Percentiles rank a stretch among this genome's conserved stretches.
phyloP scores from a whole-genome alignment of 768 basidiomycete genomes.

The Multifurca ochricompacta region DNA sequence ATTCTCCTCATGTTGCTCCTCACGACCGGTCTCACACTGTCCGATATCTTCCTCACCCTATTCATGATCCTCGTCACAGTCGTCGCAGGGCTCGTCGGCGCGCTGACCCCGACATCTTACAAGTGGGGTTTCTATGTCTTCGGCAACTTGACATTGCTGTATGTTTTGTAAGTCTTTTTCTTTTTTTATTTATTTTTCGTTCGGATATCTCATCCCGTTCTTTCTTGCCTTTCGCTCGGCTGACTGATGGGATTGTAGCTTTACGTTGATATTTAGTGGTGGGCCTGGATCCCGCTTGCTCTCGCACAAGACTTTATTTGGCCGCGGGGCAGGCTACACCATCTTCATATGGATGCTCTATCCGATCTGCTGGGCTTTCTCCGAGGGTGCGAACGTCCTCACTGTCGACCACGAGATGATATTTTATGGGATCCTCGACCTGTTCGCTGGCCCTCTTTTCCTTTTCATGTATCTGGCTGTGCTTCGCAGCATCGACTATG shows the following conservation, averaged over 20 bases:
- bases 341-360: slow-evolving; percentile 49
- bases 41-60: slow-evolving; percentile 38
- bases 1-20: slow-evolving; percentile 41
- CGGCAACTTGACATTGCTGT: slow-evolving; percentile 40
- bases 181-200: neutral
- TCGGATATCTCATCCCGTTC: too few relatives aligned
- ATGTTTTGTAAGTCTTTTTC: slow-evolving; percentile 37
- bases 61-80: slow-evolving; percentile 45
- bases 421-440: slow-evolving; percentile 44
- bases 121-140: slow-evolving; percentile 48
- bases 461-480: slow-evolving; percentile 22
- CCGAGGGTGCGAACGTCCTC: slow-evolving; percentile 48
- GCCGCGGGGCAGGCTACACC: slow-evolving; percentile 17
- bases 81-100: slow-evolving; percentile 40
- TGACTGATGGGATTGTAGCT: too few relatives aligned
- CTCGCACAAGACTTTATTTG: neutral
- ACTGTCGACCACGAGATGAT: slow-evolving; percentile 46
- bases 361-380: slow-evolving; percentile 49
- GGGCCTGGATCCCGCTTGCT: slow-evolving; percentile 1
- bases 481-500: slow-evolving; percentile 28
- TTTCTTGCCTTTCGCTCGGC: too few relatives aligned
- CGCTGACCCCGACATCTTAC: slow-evolving; percentile 42
- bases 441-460: slow-evolving; percentile 36
- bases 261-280: neutral
- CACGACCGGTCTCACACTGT: slow-evolving; percentile 40